Percentiles rank a stretch among this genome's conserved stretches.
Conservation (phyloP, 441 rosid species). For the Geranium incanum region DNA sequence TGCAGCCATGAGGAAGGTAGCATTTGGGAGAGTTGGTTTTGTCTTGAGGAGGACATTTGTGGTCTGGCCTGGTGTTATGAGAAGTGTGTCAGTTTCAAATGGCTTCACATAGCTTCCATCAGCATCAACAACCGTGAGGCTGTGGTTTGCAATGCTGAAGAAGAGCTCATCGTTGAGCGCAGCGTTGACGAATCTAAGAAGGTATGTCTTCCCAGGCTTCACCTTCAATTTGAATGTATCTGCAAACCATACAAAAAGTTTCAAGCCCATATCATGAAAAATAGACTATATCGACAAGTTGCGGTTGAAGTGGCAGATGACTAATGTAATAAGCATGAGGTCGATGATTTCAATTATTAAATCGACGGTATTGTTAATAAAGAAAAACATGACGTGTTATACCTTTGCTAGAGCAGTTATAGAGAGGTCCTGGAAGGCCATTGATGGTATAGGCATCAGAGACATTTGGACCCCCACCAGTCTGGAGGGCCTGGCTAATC, state of each 20-base stretch:
- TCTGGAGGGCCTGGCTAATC: conserved; percentile 31
- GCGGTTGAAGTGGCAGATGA: too few relatives aligned
- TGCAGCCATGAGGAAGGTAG: conserved; percentile 48
- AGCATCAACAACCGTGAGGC: conserved; percentile 47
- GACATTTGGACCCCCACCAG: conserved; percentile 48
- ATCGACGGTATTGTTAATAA: too few relatives aligned
- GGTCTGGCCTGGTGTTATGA: conserved; percentile 59
- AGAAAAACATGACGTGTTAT: neutral
- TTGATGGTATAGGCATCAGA: conserved; percentile 45
- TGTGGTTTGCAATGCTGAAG: conserved; percentile 52
- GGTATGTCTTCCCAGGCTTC: conserved; percentile 48
- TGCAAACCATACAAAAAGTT: conserved; percentile 11
- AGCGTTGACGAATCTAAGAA: conserved; percentile 54
- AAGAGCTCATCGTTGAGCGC: conserved; percentile 40
- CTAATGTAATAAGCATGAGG: too few relatives aligned
- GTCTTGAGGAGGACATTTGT: conserved; percentile 47
- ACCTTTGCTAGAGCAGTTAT: conserved; percentile 50
- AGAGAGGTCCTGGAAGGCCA: conserved; percentile 50
- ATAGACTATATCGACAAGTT: too few relatives aligned
- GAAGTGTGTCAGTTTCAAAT: conserved; percentile 31
- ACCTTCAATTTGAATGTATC: conserved; percentile 52
- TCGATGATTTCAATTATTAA: too few relatives aligned
- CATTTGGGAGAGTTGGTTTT: conserved; percentile 23
- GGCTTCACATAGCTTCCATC: conserved; percentile 57
- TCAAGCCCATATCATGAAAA: neutral